Base-by-base conservation (phyloP, 2,329 filamentous ascomycete genomes). In the Clonostachys solani region DNA sequence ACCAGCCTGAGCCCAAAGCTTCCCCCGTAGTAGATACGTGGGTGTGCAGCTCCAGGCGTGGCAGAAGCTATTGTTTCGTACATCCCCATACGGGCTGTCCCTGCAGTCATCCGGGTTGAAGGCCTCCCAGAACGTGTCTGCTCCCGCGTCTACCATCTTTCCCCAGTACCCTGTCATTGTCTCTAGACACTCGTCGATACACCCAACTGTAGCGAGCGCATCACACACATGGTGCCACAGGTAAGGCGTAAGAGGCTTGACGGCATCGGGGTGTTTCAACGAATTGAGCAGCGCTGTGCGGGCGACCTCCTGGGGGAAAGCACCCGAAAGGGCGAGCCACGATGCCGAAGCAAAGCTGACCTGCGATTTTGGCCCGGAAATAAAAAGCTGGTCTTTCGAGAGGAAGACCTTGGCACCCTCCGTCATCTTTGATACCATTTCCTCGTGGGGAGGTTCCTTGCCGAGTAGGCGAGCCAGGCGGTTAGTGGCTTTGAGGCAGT, bases 11-110 rank as follows among this genome's bases (percentile, higher is more conserved):
- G 38, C 18, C 18, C 41, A 23, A 12, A 55, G 33, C 38, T 50
- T 53, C 13, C 33, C 46, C 41, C 60, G 53, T 5, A 63, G 49
- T 36, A 62, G 41, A 47, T 61, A 61, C 15, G 58, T 58, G 2
- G 60, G 58, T 13, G 60, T 62, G 44, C 61, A 64, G 47, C 57
- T 60, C 62, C 61, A 64, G 2, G 61, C 60, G 55, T 64, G 60
- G 19, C 60, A 65, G 49, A 61, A 65, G 35, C 57, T 61, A 42
- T 64, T 65, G 49, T 62, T 63, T 16, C 59, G 50, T 13, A 52
- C 56, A 50, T 64, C 61, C 4, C 56, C 59, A 45, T 63, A 64
- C 4, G 62, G 62, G 47, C 60, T 64, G 9, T 49, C 53, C 46
- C 46, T 52, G 5, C 55, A 53, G 47, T 64, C 56, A 5, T 50